Evolutionary conservation across 345 rosid genomes (phyloP), one percentile per base, ranked within the genome.

Genomic region (Brassica nigra): DNA sequence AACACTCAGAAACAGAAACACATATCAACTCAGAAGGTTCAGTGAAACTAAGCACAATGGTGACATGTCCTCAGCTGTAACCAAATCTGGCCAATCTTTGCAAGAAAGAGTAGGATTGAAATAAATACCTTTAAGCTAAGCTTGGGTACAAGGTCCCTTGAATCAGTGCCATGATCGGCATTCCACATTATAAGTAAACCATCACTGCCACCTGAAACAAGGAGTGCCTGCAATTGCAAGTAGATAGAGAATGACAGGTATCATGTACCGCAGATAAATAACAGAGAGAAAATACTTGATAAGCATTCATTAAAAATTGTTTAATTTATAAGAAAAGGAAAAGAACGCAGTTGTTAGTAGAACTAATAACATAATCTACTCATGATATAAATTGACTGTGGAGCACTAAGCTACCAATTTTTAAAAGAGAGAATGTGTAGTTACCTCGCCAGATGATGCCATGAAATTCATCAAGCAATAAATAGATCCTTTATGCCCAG

Each of bases 391-490:
- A 29, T 20, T 33, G 64, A 59, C 6, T 44, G 52, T 29, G 12
- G 68, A 58, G 6, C 58, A 55, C 33, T 54, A 52, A 39, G 63
- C 30, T 52, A 27, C 58, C 16, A 68, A 74, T 10, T 36, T 4
- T 12, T 42, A 52, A 68, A 62, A 68, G 64, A 70, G 66, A 44
- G 80, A 72, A 62, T 42, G 34, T 49, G 36, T 73, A 76, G 70
- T 73, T 89, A 95, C 99, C 93, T 95, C 99, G 65, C 99, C 97
- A 74, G 98, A 91, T 62, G 98, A 85, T 83, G 98, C 96, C 91
- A 90, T 88, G 90, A 95, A 95, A 87, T 94, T 93, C 97, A 95
- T 95, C 84, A 95, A 81, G 87, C 99, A 95, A 76, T 90, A 75
- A 77, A 95, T 93, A 8, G 98, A 86, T 81, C 99, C 99, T 88